Evolutionary conservation across 2,329 filamentous ascomycete genomes (phyloP).

Genomic region (Beauveria varroae): DNA sequence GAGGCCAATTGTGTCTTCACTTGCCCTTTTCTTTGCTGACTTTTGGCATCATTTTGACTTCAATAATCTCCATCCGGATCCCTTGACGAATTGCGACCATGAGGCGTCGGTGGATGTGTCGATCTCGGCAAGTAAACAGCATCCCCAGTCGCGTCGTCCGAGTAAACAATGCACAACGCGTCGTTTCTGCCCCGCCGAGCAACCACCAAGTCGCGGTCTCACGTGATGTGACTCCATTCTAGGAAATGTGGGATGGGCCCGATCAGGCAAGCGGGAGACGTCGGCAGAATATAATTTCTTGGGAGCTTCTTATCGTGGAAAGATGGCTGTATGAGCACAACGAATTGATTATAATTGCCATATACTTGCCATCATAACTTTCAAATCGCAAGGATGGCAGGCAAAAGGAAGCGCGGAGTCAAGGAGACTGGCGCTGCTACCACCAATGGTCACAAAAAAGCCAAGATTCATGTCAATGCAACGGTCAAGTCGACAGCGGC

Average conservation of each 20-base stretch:
- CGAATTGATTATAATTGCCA: slow-evolving; percentile 16
- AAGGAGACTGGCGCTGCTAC: slow-evolving; percentile 18
- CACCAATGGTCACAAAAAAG: slow-evolving; percentile 23
- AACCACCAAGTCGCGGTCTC: background rate
- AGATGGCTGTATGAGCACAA: background rate
- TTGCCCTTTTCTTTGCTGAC: background rate
- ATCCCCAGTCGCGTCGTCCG: slow-evolving; percentile 5
- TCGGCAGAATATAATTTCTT: slow-evolving; percentile 11
- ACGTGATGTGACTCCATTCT: background rate
- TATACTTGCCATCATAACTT: slow-evolving; percentile 13
- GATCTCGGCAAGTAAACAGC: slow-evolving; percentile 1
- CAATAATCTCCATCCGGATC: background rate
- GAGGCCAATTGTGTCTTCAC: background rate
- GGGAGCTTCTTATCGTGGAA: background rate
- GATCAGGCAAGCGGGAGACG: background rate
- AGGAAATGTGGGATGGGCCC: background rate
- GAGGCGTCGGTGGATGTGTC: background rate
- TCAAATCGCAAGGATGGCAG: slow-evolving; percentile 19
- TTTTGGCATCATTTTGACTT: background rate
- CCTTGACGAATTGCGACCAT: background rate
- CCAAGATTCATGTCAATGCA: slow-evolving; percentile 22
- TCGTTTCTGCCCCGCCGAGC: slow-evolving; percentile 4
- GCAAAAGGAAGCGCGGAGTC: slow-evolving; percentile 28
- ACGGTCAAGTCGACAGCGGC: slow-evolving; percentile 14
- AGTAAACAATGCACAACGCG: slow-evolving; percentile 11